A percentile compares a stretch with the other conserved stretches of the same genome.
These are phyloP conservation scores for Aspergillus ellipticus DNA, from an alignment of 495 filamentous ascomycete species.

Conservation along the genomic window DNA sequence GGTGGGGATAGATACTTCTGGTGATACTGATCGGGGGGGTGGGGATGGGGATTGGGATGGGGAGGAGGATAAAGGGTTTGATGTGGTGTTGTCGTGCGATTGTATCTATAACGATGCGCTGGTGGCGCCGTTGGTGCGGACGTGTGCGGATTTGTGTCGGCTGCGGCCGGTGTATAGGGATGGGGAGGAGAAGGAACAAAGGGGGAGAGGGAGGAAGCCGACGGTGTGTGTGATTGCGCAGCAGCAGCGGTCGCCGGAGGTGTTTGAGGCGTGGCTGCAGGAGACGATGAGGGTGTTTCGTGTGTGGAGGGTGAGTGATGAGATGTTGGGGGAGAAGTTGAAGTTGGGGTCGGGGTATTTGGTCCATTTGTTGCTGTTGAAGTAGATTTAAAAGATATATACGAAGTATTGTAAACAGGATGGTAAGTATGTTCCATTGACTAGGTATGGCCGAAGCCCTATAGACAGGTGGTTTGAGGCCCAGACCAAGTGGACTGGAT, in stretches of 20 bases:
- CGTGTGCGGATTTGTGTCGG: constrained; percentile 74
- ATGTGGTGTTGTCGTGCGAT: constrained; percentile 75
- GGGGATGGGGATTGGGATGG: constrained; percentile 7
- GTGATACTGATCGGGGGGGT: neutral
- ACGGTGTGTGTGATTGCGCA: constrained; percentile 75
- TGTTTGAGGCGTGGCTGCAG: constrained; percentile 79
- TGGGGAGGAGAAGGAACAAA: constrained; percentile 2
- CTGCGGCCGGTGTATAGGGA: constrained; percentile 39
- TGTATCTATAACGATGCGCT: constrained; percentile 89
- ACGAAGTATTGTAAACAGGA: neutral
- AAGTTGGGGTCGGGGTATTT: constrained; percentile 47
- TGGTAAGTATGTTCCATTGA: neutral
- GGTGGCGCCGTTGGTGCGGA: constrained; percentile 74
- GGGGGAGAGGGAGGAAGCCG: constrained; percentile 23
- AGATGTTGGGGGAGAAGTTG: constrained; percentile 51
- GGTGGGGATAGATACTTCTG: constrained; percentile 2
- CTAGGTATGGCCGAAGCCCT: neutral
- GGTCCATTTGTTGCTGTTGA: constrained; percentile 38
- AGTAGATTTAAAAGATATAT: constrained; percentile 1
- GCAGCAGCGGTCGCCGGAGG: constrained; percentile 76
- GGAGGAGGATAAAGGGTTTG: constrained; percentile 38
- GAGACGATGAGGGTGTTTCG: constrained; percentile 62
- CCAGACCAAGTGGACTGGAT: neutral
- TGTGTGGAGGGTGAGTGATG: constrained; percentile 73
- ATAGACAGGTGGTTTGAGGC: neutral